Conservation (phyloP, 257 asterid species). For the Gentiana macrophylla region DNA sequence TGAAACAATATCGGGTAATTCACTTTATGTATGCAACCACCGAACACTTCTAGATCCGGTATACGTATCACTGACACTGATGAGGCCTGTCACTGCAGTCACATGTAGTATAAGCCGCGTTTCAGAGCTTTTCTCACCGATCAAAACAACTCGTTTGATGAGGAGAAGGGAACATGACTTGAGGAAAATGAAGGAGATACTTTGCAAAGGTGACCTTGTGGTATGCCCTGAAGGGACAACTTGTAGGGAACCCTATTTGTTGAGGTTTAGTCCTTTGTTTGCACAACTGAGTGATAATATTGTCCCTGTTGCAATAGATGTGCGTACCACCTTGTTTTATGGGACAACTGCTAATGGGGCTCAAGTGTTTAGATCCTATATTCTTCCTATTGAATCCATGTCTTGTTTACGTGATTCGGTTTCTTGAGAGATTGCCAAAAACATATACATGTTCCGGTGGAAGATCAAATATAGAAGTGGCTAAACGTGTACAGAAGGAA, state of each 20-base stretch:
- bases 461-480: constrained; percentile 20
- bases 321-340: constrained; percentile 20
- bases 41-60: constrained; percentile 25
- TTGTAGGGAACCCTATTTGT: constrained; percentile 8
- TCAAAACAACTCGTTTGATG: constrained; percentile 12
- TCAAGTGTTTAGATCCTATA: constrained; percentile 20
- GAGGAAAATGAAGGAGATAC: constrained; percentile 13
- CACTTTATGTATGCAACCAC: constrained; percentile 21
- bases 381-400: no score
- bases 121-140: constrained; percentile 24
- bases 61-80: constrained; percentile 20
- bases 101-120: constrained; percentile 25
- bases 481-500: constrained; percentile 13
- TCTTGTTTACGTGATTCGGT: neutral
- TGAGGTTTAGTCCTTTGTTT: constrained; percentile 27
- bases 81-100: constrained; percentile 17
- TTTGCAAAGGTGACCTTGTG: neutral
- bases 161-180: constrained; percentile 20
- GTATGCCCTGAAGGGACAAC: no score
- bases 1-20: constrained; percentile 1
- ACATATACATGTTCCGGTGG: constrained; percentile 6
- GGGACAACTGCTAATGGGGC: constrained; percentile 30
- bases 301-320: constrained; percentile 25
- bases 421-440: constrained; percentile 11
- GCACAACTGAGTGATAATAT: neutral